A percentile compares a stretch with the other conserved stretches of the same genome.
phyloP scores from a whole-genome alignment of 1,139 yeast species.

The Spathaspora sp. region DNA sequence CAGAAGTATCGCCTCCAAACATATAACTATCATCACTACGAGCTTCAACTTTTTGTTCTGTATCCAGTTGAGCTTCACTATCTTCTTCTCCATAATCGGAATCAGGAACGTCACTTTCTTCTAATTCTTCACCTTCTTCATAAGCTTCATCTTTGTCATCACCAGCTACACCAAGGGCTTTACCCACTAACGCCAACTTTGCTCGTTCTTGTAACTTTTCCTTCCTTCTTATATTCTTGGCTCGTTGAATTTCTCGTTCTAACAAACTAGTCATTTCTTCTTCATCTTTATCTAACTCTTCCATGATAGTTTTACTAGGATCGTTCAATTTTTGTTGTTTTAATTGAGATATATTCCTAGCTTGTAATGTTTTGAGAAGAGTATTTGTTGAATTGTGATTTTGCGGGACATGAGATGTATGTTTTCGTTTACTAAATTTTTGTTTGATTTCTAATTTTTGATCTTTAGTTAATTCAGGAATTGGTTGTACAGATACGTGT shows the following conservation, averaged over 20 bases:
- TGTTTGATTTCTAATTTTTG: slow-evolving; percentile 35
- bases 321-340: slow-evolving; percentile 23
- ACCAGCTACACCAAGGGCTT: slow-evolving; percentile 17
- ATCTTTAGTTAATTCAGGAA: slow-evolving; percentile 40
- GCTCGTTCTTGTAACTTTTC: slow-evolving; percentile 47
- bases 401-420: not conserved
- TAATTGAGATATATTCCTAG: slow-evolving; percentile 39
- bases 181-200: slow-evolving; percentile 27
- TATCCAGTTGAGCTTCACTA: slow-evolving; percentile 16
- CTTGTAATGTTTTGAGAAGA: slow-evolving; percentile 27
- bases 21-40: slow-evolving; percentile 36
- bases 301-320: slow-evolving; percentile 31
- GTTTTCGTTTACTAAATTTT: slow-evolving; percentile 25
- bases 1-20: slow-evolving; percentile 27
- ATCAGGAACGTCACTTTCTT: slow-evolving; percentile 22
- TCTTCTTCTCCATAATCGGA: slow-evolving; percentile 16
- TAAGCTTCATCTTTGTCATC: slow-evolving; percentile 17
- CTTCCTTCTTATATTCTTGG: slow-evolving; percentile 48
- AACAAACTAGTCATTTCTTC: slow-evolving; percentile 50
- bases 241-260: slow-evolving; percentile 62
- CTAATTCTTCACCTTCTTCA: slow-evolving; percentile 20
- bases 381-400: not conserved
- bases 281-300: slow-evolving; percentile 42
- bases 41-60: slow-evolving; percentile 17
- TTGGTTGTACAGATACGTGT: slow-evolving; percentile 11